Evolutionary conservation across 345 rosid species (phyloP).

Genomic region (Angophora floribunda): DNA sequence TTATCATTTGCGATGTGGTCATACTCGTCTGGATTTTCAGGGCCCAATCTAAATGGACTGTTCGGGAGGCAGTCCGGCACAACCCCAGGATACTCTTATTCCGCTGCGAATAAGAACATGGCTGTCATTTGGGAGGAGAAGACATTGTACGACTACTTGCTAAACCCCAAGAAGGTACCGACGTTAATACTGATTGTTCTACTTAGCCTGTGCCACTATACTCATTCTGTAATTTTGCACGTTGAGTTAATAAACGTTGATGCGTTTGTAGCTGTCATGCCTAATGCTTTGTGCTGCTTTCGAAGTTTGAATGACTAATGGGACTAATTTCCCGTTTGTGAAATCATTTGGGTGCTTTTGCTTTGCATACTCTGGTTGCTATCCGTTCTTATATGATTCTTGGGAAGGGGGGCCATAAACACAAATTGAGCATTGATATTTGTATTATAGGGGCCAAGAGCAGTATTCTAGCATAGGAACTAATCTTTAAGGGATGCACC

Average conservation of each 20-base stretch:
- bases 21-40: constrained; percentile 16
- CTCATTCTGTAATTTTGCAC: not conserved
- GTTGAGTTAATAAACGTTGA: not conserved
- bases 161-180: constrained; percentile 79
- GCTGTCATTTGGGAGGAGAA: constrained; percentile 86
- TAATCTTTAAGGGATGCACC: not conserved
- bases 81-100: constrained; percentile 75
- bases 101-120: constrained; percentile 88
- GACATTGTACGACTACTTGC: constrained; percentile 75
- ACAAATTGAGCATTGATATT: not conserved
- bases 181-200: not conserved
- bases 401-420: not conserved
- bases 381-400: not conserved
- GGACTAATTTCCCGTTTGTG: not conserved
- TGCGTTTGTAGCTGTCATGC: not conserved
- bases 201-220: not conserved
- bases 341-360: not conserved
- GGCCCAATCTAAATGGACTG: constrained; percentile 84
- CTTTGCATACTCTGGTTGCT: not conserved
- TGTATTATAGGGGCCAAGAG: not conserved
- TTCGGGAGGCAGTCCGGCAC: constrained; percentile 93
- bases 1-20: not conserved
- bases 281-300: not conserved
- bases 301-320: not conserved
- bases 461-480: not conserved